Conservation (phyloP, 768 basidiomycete species). For the Basidioascus undulatus region DNA sequence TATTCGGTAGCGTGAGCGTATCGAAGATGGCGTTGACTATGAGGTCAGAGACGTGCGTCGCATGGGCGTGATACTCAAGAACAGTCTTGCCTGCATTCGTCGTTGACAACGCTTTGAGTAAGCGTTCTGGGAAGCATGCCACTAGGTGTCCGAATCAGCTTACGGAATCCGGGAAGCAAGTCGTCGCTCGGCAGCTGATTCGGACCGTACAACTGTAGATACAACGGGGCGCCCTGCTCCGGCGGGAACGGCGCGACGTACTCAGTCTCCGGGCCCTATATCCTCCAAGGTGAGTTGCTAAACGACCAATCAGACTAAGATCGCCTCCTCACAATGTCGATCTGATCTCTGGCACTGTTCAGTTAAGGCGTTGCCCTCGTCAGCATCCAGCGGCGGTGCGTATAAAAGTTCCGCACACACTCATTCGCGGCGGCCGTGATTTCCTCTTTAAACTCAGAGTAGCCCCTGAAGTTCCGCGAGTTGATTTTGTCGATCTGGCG, state of each 20-base stretch:
- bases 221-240: no score
- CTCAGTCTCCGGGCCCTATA: no score
- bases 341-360: slow-evolving; percentile 7
- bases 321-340: no score
- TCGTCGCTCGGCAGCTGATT: no score
- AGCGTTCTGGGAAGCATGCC: neutral
- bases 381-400: no score
- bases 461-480: slow-evolving; percentile 4
- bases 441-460: slow-evolving; percentile 1
- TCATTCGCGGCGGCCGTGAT: slow-evolving; percentile 1
- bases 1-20: neutral
- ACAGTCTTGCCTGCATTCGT: neutral
- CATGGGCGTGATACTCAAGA: neutral
- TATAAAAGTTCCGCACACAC: no score
- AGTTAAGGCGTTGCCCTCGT: no score
- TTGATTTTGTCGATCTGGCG: neutral
- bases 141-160: no score
- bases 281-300: no score
- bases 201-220: no score
- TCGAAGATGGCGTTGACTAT: neutral
- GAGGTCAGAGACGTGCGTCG: neutral
- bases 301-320: no score
- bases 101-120: neutral
- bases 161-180: no score
- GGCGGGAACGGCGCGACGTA: neutral